Evolutionary conservation across 2,329 filamentous ascomycete species (phyloP).

Genomic region (Clarireedia hainanense): DNA sequence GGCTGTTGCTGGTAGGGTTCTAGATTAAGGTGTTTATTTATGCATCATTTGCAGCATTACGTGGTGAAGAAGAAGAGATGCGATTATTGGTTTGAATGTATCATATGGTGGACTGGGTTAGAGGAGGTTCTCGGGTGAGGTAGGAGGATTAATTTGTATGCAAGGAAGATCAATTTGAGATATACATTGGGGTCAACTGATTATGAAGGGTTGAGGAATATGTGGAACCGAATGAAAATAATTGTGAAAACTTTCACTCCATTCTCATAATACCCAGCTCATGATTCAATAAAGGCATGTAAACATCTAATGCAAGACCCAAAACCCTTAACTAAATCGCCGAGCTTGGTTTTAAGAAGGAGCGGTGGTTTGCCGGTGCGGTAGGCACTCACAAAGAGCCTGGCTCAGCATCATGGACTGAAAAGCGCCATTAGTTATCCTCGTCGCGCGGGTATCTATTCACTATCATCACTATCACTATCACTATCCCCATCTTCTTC

Average conservation of each 20-base stretch:
- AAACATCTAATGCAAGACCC: no score
- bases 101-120: not conserved
- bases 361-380: no score
- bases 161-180: not conserved
- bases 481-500: conserved; percentile 4
- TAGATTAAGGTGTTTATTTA: conserved; percentile 26
- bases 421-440: not conserved
- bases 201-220: no score
- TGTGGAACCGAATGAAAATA: no score
- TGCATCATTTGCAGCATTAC: not conserved
- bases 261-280: no score
- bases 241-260: no score
- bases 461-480: conserved; percentile 24
- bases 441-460: conserved; percentile 21
- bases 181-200: no score
- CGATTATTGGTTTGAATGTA: not conserved
- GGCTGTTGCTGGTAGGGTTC: conserved; percentile 67
- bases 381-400: no score
- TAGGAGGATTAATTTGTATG: not conserved
- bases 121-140: not conserved
- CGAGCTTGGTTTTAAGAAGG: no score
- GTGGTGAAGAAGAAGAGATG: not conserved
- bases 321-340: no score
- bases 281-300: no score
- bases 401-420: no score